Base-by-base conservation (phyloP, 805 yeast species). In the Wickerhamiella spandovensis region DNA sequence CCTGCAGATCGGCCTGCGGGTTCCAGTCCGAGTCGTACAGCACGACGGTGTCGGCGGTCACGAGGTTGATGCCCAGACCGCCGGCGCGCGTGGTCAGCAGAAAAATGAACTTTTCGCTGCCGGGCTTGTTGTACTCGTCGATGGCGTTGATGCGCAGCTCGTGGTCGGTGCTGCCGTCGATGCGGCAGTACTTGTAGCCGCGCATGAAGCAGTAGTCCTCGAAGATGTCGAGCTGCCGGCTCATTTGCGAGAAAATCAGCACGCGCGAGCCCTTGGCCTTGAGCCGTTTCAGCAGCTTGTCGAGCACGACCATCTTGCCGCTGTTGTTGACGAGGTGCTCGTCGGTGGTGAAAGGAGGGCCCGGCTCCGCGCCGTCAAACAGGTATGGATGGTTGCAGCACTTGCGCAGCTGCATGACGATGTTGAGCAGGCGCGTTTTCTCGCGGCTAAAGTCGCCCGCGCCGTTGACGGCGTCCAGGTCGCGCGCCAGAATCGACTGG, bases 291-390 rank as follows among this genome's bases (percentile, higher is more conserved):
- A 90, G 68, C 61, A 89, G 70, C 61, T 86, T 86, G 63, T 89
- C 97, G 50, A 89, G 68, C 35, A 90, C 85, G 49, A 84, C 74
- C 89, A 89, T 84, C 64, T 89, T 89, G 28, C 95, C 96, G 6
- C 95, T 75, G 63, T 90, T 90, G 69, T 60, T 81, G n/a, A 89
- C 81, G 55, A 90, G 72, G 67, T 90, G 97, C 65, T 89, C 97
- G 65, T 88, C 97, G 0, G 95, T 90, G 1, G 97, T 90, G 61
- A 74, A 90, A 1, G 97, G 97, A 1, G 97, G 97, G 9, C 97
- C 97, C 0, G 97, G 97, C 66, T 89, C 97, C 1, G 97, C 98
- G n/a, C 98, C 97, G 64, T 90, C 97, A 61, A 92, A 92, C 49
- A 90, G 69, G 65, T 92, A 90, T 0, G 97, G 97, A 67, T 92